A percentile compares a stretch with the other conserved stretches of the same genome.
phyloP scores from a whole-genome alignment of 108 stramenopile genomes.

The Asterionellopsis glacialis region DNA sequence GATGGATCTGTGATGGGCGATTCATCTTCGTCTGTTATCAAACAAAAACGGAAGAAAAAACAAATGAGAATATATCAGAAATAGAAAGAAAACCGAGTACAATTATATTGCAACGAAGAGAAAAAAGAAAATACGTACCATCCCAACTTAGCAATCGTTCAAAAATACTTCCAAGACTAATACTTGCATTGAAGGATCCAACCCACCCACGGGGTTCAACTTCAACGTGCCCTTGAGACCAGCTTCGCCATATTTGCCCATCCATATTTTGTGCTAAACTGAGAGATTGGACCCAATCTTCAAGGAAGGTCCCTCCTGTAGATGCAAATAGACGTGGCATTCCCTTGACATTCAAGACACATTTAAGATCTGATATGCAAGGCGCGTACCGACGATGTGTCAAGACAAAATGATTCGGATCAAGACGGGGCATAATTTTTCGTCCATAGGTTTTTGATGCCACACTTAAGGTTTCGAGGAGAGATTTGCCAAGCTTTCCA shows the following conservation, averaged over 20 bases:
- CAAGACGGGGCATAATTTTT: slow-evolving; percentile 24
- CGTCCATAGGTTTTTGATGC: slow-evolving; percentile 25
- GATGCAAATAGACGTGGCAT: slow-evolving; percentile 80
- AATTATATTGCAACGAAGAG: no score
- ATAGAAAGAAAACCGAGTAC: no score
- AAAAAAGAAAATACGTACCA: slow-evolving; percentile 10
- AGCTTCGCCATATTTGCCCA: slow-evolving; percentile 67
- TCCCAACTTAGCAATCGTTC: slow-evolving; percentile 80
- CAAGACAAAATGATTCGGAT: slow-evolving; percentile 72
- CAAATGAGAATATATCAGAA: no score
- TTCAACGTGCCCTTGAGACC: slow-evolving; percentile 73
- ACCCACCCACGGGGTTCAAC: slow-evolving; percentile 86
- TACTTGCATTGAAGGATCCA: slow-evolving; percentile 88
- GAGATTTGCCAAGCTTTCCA: slow-evolving; percentile 49
- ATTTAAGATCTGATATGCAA: slow-evolving; percentile 89
- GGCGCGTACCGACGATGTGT: slow-evolving; percentile 84
- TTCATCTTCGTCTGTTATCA: no score
- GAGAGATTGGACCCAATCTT: slow-evolving; percentile 62
- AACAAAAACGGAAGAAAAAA: no score
- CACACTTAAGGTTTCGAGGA: slow-evolving; percentile 53
- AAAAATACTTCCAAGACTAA: slow-evolving; percentile 74
- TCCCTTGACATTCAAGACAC: slow-evolving; percentile 88
- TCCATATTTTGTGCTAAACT: slow-evolving; percentile 78
- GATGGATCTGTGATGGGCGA: slow-evolving; percentile 41
- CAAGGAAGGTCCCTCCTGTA: slow-evolving; percentile 30